phyloP scores from a whole-genome alignment of 1,139 yeast genomes.

The Eremothecium cymbalariae region DNA sequence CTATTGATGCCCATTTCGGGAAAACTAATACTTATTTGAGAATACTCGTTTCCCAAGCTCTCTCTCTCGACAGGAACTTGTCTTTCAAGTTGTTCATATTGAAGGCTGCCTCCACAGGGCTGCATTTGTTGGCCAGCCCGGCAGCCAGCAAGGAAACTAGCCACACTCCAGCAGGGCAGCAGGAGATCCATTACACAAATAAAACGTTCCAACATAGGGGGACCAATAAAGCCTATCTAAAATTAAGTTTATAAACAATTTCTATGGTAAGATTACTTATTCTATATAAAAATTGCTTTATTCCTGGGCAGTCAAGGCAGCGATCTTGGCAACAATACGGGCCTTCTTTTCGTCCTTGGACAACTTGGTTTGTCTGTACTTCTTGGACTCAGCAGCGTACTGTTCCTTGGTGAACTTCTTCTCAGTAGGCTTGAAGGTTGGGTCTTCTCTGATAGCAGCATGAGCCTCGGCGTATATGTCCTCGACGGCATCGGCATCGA shows the following conservation, averaged over 20 bases:
- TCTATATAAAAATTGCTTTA: too few species aligned
- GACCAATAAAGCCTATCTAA: slow-evolving; percentile 6
- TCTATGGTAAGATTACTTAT: too few species aligned
- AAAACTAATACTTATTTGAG: too few species aligned
- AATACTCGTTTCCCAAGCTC: too few species aligned
- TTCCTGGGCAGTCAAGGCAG: slow-evolving; percentile 46
- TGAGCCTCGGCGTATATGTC: slow-evolving; percentile 94
- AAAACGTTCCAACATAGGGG: neutral
- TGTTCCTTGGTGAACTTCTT: slow-evolving; percentile 96
- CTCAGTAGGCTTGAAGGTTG: slow-evolving; percentile 80
- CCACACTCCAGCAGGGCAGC: neutral
- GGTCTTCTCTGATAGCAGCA: slow-evolving; percentile 93
- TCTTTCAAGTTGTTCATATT: too few species aligned
- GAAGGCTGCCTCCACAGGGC: too few species aligned
- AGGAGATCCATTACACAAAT: too few species aligned
- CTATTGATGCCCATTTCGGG: too few species aligned
- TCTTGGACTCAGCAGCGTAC: slow-evolving; percentile 94
- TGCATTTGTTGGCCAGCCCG: too few species aligned
- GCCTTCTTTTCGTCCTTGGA: slow-evolving; percentile 88
- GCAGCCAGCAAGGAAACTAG: too few species aligned
- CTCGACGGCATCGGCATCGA: slow-evolving; percentile 95
- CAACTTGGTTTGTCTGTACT: slow-evolving; percentile 82
- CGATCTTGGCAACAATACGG: slow-evolving; percentile 85
- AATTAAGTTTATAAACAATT: neutral
- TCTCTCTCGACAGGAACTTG: too few species aligned